Evolutionary conservation across 2,329 filamentous ascomycete genomes (phyloP), one percentile per base, ranked within the genome.

Genomic region (Cladosporium sp.): DNA sequence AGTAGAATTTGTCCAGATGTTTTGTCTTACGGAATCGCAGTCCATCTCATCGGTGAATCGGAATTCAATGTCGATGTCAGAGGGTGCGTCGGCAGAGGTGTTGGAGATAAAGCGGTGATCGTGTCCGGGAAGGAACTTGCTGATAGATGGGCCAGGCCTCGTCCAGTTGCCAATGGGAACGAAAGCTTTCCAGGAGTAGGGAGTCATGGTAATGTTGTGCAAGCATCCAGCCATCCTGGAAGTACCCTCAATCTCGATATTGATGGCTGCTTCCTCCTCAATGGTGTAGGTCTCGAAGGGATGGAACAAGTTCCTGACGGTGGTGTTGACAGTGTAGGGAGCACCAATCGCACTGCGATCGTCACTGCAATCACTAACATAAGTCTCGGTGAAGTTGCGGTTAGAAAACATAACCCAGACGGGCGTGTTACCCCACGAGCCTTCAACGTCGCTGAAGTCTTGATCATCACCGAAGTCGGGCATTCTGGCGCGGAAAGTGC

Each of bases 271-370:
- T 1, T 78, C 76, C 1, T 64, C 60, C 42, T 70, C 69, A n/a
- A 85, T 66, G 0, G 66, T 73, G 50, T 76, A 68, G 53, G 79
- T 73, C 19, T 82, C 79, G 56, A 79, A 81, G 0, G 81, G 80
- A 58, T 78, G 79, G 61, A 85, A 82, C 11, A 85, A 60, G 57
- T 83, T 84, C 59, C 78, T 79, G 53, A 85, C 80, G 1, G 71
- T 78, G 1, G 73, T 77, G 11, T 73, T 76, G 2, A 65, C 61
- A 11, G 71, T 67, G 51, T 80, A 85, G 0, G 82, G 79, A 8
- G 81, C 68, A 32, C 84, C 67, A 32, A 84, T 71, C 2, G 77
- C 78, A 3, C 65, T 64, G n/a, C 67, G 60, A 19, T 67, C 66
- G 30, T 72, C 67, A n/a, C 62, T 66, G 62, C 82, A 85, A 58